Evolutionary conservation across 2,329 filamentous ascomycete genomes (phyloP).

Genomic region (Clathrospora elynae): DNA sequence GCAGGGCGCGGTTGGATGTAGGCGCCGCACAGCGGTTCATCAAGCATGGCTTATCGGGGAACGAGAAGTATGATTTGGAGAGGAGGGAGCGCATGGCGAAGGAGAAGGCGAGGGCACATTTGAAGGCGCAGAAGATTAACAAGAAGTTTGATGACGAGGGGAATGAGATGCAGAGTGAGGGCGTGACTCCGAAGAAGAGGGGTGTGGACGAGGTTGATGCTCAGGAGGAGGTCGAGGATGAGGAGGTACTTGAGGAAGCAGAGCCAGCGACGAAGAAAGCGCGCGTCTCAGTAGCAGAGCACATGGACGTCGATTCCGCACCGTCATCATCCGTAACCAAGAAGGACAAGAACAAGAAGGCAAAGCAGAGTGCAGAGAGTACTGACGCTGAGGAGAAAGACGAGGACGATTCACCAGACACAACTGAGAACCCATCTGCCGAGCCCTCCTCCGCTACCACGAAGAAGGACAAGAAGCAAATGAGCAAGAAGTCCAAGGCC

Average conservation of each 20-base stretch:
- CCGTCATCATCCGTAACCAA: conserved; percentile 3
- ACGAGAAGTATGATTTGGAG: conserved; percentile 52
- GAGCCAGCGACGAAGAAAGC: conserved; percentile 20
- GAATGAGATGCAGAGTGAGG: conserved; percentile 23
- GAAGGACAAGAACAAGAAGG: conserved; percentile 3
- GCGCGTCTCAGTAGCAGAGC: conserved; percentile 10
- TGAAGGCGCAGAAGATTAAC: conserved; percentile 32
- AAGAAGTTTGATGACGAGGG: conserved; percentile 38
- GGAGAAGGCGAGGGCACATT: conserved; percentile 39
- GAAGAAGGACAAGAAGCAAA: conserved; percentile 4
- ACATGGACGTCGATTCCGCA: conserved; percentile 16
- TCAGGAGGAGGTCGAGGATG: conserved; percentile 17
- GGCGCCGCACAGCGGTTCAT: conserved; percentile 81
- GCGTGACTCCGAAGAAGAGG: conserved; percentile 34
- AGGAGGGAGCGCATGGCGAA: conserved; percentile 43
- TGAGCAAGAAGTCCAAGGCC: background rate
- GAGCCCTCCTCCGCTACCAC: conserved; percentile 3
- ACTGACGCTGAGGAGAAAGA: conserved; percentile 3
- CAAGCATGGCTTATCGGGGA: conserved; percentile 71
- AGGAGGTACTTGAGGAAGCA: conserved; percentile 19
- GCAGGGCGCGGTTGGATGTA: conserved; percentile 62
- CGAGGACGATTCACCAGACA: background rate
- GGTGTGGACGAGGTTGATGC: conserved; percentile 24
- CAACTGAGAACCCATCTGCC: background rate
- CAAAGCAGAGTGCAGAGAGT: conserved; percentile 3